These are phyloP conservation scores for Cryphonectria nitschkei DNA, from an alignment of 2,329 filamentous ascomycete species.

Conservation along the genomic window DNA sequence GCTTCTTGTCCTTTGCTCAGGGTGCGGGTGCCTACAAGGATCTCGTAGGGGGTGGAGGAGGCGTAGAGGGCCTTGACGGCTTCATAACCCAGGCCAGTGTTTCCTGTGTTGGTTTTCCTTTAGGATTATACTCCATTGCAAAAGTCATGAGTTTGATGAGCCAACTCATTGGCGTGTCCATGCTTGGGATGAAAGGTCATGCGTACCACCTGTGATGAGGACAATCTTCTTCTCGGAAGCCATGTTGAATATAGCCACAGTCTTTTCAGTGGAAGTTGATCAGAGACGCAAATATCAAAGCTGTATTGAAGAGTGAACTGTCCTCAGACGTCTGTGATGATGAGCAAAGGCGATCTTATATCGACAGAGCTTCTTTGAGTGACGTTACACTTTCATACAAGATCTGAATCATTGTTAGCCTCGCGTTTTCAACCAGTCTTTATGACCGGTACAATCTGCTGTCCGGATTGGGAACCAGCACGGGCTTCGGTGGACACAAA, in stretches of 20 bases:
- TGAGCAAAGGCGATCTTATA: background rate
- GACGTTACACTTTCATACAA: background rate
- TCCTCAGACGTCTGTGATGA: background rate
- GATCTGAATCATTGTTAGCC: background rate
- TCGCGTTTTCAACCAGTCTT: background rate
- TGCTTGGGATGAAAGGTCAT: background rate
- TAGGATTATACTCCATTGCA: background rate
- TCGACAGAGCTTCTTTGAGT: background rate
- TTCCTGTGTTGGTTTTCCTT: constrained; percentile 48
- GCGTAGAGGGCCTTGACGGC: constrained; percentile 56
- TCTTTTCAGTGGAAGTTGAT: background rate
- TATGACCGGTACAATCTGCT: background rate
- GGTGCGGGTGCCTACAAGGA: constrained; percentile 59
- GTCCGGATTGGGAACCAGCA: too few species aligned
- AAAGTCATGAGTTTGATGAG: too few species aligned
- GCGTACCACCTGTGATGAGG: constrained; percentile 24
- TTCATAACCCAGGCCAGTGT: constrained; percentile 64
- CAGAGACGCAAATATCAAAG: too few species aligned
- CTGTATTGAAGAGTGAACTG: too few species aligned
- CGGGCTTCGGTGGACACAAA: background rate
- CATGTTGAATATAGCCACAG: constrained; percentile 5
- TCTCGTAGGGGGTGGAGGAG: constrained; percentile 53
- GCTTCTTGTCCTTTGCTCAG: constrained; percentile 55
- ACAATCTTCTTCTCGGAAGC: constrained; percentile 23
- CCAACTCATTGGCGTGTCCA: background rate